Percentiles rank a stretch among this genome's conserved stretches.
These are phyloP conservation scores for Penicillium hesseltinei DNA, from an alignment of 2,329 filamentous ascomycete genomes.

Conservation along the genomic window DNA sequence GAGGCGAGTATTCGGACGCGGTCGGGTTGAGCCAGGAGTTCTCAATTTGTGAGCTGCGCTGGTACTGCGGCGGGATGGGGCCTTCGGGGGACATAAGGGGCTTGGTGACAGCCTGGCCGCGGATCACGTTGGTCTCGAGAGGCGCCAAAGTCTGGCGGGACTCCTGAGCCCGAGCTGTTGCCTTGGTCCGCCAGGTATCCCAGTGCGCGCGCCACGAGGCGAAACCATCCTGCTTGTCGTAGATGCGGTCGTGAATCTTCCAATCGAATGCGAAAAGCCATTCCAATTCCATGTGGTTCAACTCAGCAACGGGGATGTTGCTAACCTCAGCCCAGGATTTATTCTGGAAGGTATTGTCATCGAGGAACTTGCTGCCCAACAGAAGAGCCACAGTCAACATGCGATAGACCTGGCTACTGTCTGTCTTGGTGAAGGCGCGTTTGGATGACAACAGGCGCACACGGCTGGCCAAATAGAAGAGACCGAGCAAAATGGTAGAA, in stretches of 20 bases:
- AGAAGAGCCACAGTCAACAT: conserved; percentile 82
- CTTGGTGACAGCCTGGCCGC: conserved; percentile 50
- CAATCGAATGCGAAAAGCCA: conserved; percentile 83
- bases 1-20: conserved; percentile 52
- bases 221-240: conserved; percentile 68
- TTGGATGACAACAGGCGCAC: conserved; percentile 69
- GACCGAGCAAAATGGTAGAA: conserved; percentile 83
- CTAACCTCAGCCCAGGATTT: conserved; percentile 95
- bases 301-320: conserved; percentile 76
- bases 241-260: conserved; percentile 81
- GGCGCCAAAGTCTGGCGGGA: conserved; percentile 55
- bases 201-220: conserved; percentile 64
- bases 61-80: conserved; percentile 51
- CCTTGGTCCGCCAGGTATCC: conserved; percentile 60
- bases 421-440: conserved; percentile 52
- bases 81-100: conserved; percentile 49
- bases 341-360: conserved; percentile 98
- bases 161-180: conserved; percentile 47
- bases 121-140: conserved; percentile 63
- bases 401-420: conserved; percentile 74
- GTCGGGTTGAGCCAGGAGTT: conserved; percentile 52
- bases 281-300: conserved; percentile 82
- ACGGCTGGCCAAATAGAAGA: conserved; percentile 83
- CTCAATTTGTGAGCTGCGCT: conserved; percentile 47
- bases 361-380: conserved; percentile 90